phyloP scores from a whole-genome alignment of 2,329 filamentous ascomycete genomes.

The Phoma herbarum region DNA sequence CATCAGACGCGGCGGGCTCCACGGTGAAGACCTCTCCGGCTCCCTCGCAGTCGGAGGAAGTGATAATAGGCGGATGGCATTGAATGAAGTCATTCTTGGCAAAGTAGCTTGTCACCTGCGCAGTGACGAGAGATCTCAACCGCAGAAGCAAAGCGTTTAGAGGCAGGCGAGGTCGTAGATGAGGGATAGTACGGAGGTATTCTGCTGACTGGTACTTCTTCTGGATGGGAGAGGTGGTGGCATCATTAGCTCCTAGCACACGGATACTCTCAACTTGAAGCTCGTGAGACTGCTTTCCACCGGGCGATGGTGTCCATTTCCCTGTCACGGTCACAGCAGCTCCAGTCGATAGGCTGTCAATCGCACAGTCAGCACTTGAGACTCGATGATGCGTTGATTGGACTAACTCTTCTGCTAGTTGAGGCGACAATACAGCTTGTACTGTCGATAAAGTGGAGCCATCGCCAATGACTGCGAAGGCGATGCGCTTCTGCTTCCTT shows the following conservation, averaged over 20 bases:
- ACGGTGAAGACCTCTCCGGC: slow-evolving; percentile 92
- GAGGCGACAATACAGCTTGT: slow-evolving; percentile 80
- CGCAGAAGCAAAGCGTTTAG: slow-evolving; percentile 82
- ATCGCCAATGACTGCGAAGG: slow-evolving; percentile 87
- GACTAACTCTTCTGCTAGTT: slow-evolving; percentile 75
- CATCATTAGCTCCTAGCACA: slow-evolving; percentile 79
- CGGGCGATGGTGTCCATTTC: slow-evolving; percentile 76
- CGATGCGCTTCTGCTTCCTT: slow-evolving; percentile 82
- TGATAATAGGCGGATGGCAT: slow-evolving; percentile 92
- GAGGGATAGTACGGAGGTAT: slow-evolving; percentile 86
- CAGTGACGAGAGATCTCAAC: slow-evolving; percentile 81
- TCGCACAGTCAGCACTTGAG: slow-evolving; percentile 26
- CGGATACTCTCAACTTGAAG: slow-evolving; percentile 75
- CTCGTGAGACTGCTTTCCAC: slow-evolving; percentile 78
- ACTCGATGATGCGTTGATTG: slow-evolving; percentile 5
- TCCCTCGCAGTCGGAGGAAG: slow-evolving; percentile 96
- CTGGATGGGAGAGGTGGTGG: slow-evolving; percentile 89
- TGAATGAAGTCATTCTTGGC: slow-evolving; percentile 75
- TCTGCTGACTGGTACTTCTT: slow-evolving; percentile 95
- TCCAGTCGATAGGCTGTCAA: slow-evolving; percentile 77
- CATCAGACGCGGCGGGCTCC: slow-evolving; percentile 30
- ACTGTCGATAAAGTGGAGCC: slow-evolving; percentile 81
- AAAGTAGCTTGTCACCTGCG: slow-evolving; percentile 79
- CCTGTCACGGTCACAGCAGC: slow-evolving; percentile 81
- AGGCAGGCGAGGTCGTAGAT: slow-evolving; percentile 83